Conservation (phyloP, 768 basidiomycete genomes). For the Sporobolomyces pararoseus region DNA sequence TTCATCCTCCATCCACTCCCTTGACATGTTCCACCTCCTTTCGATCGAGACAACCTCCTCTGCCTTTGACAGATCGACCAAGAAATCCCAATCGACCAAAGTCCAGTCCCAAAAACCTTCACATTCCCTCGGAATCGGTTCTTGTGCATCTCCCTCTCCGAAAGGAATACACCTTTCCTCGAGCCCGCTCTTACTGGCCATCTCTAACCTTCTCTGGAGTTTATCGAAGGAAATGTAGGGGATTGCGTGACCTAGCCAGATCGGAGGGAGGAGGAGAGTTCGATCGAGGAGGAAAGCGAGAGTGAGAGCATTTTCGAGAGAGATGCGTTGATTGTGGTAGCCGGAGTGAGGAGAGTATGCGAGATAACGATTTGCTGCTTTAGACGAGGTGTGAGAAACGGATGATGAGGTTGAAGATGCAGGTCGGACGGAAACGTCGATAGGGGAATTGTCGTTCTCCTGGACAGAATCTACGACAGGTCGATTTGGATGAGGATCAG, state of each 20-base stretch:
- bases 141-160: slow-evolving; percentile 53
- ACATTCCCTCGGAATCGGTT: slow-evolving; percentile 59
- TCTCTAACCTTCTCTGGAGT: slow-evolving; percentile 54
- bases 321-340: slow-evolving; percentile 80
- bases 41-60: slow-evolving; percentile 49
- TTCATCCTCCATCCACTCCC: slow-evolving; percentile 54
- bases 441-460: slow-evolving; percentile 2
- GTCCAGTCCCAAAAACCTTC: slow-evolving; percentile 61
- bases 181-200: slow-evolving; percentile 52
- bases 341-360: slow-evolving; percentile 77
- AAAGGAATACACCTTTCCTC: slow-evolving; percentile 40
- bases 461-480: not conserved
- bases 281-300: slow-evolving; percentile 67
- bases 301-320: slow-evolving; percentile 77
- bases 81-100: slow-evolving; percentile 65
- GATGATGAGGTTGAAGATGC: not conserved
- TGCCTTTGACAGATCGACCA: slow-evolving; percentile 57
- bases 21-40: slow-evolving; percentile 57
- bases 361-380: slow-evolving; percentile 55
- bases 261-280: slow-evolving; percentile 72
- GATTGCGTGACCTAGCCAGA: slow-evolving; percentile 64
- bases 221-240: slow-evolving; percentile 60
- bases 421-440: slow-evolving; percentile 30
- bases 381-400: not conserved
- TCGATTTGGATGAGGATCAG: not conserved